These are phyloP conservation scores for Trichoderma sp. DNA, from an alignment of 2,329 filamentous ascomycete genomes.

Conservation along the genomic window DNA sequence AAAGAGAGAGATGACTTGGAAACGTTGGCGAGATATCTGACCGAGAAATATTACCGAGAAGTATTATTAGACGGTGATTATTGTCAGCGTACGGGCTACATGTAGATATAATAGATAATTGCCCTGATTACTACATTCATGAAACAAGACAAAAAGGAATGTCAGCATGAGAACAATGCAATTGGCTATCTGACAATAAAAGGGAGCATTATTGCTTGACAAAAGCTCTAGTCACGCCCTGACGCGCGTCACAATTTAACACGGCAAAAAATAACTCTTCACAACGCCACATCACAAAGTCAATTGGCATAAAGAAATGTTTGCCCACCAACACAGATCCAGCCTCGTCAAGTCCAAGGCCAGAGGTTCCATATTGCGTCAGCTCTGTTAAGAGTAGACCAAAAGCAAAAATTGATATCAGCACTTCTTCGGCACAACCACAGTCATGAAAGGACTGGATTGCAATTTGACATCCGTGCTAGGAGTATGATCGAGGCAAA, in stretches of 20 bases:
- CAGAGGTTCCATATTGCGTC: slow-evolving; percentile 25
- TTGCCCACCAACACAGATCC: slow-evolving; percentile 31
- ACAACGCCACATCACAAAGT: not conserved
- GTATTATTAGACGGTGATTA: not conserved
- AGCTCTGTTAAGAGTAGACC: slow-evolving; percentile 28
- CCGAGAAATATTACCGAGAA: not conserved
- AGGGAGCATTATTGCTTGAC: not conserved
- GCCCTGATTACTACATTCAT: not conserved
- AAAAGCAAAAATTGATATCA: slow-evolving; percentile 60
- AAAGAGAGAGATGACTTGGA: not conserved
- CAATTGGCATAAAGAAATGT: slow-evolving; percentile 17
- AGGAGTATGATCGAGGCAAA: slow-evolving; percentile 21
- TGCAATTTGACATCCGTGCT: slow-evolving; percentile 99
- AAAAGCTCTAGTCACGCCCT: not conserved
- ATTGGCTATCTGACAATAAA: not conserved
- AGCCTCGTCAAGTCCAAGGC: slow-evolving; percentile 17
- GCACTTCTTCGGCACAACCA: slow-evolving; percentile 99
- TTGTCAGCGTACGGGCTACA: not conserved
- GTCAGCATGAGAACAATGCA: not conserved
- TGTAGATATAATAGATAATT: not conserved
- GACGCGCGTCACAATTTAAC: not conserved
- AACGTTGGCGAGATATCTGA: not conserved
- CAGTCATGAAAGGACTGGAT: slow-evolving; percentile 80
- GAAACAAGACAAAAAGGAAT: not conserved
- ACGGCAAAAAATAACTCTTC: not conserved